Conservation (phyloP, 768 basidiomycete genomes). For the Cystofilobasidium macerans region DNA sequence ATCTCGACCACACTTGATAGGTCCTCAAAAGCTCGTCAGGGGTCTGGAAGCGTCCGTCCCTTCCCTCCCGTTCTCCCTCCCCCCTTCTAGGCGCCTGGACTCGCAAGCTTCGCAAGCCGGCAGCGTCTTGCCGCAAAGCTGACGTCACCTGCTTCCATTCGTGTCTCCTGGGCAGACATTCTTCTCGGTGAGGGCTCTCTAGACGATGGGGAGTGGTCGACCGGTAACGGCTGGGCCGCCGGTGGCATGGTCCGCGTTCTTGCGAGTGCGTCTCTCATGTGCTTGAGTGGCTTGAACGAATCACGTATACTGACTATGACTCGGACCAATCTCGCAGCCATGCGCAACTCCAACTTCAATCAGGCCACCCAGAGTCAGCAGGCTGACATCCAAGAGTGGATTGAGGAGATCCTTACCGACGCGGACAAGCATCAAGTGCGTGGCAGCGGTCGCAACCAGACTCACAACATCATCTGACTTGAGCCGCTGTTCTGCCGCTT, state of each 20-base stretch:
- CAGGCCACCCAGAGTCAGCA: conserved; percentile 33
- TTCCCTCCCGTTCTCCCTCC: not conserved
- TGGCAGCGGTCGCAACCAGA: no score
- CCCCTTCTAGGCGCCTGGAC: not conserved
- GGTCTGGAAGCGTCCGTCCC: conserved; percentile 51
- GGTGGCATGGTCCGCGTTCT: conserved; percentile 76
- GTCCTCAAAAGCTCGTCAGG: conserved; percentile 33
- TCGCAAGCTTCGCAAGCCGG: no score
- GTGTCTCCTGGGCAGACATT: conserved; percentile 42
- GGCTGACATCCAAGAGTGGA: conserved; percentile 32
- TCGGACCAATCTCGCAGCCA: not conserved
- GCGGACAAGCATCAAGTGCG: conserved; percentile 26
- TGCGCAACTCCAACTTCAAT: conserved; percentile 40
- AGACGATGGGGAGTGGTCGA: conserved; percentile 32
- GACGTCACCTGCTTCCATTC: not conserved
- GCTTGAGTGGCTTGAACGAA: not conserved
- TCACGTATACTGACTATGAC: not conserved
- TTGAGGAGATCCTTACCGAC: conserved; percentile 29
- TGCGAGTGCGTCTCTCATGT: conserved; percentile 39
- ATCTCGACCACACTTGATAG: not conserved
- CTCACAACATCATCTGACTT: no score
- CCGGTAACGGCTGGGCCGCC: conserved; percentile 83
- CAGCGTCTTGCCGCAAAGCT: not conserved
- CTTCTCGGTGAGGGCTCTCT: conserved; percentile 43
- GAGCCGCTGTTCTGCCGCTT: not conserved